These are phyloP conservation scores for Russula earlei DNA, from an alignment of 768 basidiomycete genomes.

Conservation along the genomic window DNA sequence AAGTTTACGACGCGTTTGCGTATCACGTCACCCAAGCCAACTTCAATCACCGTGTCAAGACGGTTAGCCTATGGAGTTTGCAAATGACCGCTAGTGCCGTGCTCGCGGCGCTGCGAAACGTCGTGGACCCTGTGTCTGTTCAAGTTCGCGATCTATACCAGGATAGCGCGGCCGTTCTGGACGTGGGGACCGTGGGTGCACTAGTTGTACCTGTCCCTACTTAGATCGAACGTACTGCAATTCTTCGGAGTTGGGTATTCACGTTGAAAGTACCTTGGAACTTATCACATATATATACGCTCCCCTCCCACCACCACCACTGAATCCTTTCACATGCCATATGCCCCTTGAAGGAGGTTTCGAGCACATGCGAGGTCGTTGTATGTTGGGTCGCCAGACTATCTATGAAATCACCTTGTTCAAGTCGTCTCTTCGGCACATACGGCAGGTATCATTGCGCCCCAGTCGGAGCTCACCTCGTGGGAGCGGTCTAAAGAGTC, in stretches of 20 bases:
- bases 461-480: too few species aligned
- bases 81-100: constrained; percentile 90
- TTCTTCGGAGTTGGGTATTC: background rate
- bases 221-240: background rate
- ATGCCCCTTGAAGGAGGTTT: too few species aligned
- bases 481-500: too few species aligned
- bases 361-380: too few species aligned
- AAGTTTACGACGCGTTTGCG: constrained; percentile 89
- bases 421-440: too few species aligned
- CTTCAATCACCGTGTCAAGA: constrained; percentile 81
- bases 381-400: too few species aligned
- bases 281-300: background rate
- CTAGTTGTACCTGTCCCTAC: background rate
- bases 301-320: background rate
- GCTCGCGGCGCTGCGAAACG: constrained; percentile 62
- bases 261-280: constrained; percentile 1
- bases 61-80: constrained; percentile 88
- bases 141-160: constrained; percentile 28
- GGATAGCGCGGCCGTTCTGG: background rate
- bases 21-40: constrained; percentile 90
- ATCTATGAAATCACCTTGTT: too few species aligned
- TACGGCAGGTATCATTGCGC: too few species aligned
- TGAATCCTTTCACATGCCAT: background rate
- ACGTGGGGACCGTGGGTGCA: background rate
- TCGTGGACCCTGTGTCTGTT: constrained; percentile 54